Evolutionary conservation across 768 basidiomycete genomes (phyloP).

Genomic region (Phanerodontia chrysosporium): DNA sequence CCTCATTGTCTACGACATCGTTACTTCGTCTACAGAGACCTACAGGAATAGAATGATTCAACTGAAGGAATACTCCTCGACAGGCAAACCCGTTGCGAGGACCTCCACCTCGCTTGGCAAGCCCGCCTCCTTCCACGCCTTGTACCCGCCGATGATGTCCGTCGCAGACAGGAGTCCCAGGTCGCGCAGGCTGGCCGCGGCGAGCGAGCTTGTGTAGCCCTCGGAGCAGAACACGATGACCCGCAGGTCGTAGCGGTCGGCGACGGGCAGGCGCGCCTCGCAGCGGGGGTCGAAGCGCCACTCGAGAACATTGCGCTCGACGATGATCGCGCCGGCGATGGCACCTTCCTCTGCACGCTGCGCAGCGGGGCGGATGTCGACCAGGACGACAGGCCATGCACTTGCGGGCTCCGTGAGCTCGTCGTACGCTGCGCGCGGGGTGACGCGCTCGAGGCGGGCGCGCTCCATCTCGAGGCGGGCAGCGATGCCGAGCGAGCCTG

Average conservation of each 20-base stretch:
- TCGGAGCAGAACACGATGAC: slow-evolving; percentile 76
- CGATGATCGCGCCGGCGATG: slow-evolving; percentile 64
- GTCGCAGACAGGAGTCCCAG: slow-evolving; percentile 72
- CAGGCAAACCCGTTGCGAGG: not conserved
- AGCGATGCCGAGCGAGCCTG: slow-evolving; percentile 57
- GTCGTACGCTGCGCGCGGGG: slow-evolving; percentile 53
- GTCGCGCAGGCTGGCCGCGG: slow-evolving; percentile 64
- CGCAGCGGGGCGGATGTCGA: slow-evolving; percentile 68
- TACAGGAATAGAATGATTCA: too few species aligned
- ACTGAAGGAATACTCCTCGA: slow-evolving; percentile 1
- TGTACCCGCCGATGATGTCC: slow-evolving; percentile 71
- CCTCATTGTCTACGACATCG: too few species aligned
- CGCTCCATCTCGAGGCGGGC: slow-evolving; percentile 56
- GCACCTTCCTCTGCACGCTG: slow-evolving; percentile 55
- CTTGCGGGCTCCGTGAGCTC: slow-evolving; percentile 46
- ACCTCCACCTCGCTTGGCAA: slow-evolving; percentile 40
- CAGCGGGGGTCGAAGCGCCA: slow-evolving; percentile 76
- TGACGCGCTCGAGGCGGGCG: slow-evolving; percentile 60
- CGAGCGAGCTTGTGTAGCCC: slow-evolving; percentile 68
- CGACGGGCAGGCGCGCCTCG: slow-evolving; percentile 52
- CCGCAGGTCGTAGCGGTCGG: slow-evolving; percentile 69
- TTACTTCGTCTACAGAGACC: too few species aligned
- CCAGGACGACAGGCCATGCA: slow-evolving; percentile 63
- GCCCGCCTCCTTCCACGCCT: slow-evolving; percentile 66
- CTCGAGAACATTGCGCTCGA: slow-evolving; percentile 76